Evolutionary conservation across 345 rosid species (phyloP).

Genomic region (Mallotus nudiflorus): DNA sequence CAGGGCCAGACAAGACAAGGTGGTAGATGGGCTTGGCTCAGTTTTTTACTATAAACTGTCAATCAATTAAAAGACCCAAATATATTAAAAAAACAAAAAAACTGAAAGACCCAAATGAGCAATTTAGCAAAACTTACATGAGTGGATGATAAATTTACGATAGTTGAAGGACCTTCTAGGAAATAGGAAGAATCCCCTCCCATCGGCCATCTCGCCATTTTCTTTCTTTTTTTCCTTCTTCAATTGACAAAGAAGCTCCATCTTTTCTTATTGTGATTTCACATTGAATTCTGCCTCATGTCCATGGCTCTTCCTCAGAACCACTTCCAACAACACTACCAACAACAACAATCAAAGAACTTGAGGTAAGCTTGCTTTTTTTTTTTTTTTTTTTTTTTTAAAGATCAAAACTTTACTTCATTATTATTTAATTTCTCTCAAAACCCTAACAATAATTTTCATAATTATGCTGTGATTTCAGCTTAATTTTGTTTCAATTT

Average conservation of each 20-base stretch:
- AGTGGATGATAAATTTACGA: neutral
- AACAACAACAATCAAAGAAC: conserved; percentile 47
- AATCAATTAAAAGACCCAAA: neutral
- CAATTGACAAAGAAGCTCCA: neutral
- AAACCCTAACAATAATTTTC: conserved; percentile 25
- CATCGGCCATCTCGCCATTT: conserved; percentile 26
- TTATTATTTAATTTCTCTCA: neutral
- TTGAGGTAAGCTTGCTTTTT: conserved; percentile 49
- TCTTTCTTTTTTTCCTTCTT: neutral
- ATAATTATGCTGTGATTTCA: neutral
- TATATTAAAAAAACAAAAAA: no score
- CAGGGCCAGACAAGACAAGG: neutral
- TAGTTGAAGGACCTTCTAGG: conserved; percentile 7
- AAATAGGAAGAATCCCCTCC: conserved; percentile 25
- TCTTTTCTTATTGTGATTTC: neutral
- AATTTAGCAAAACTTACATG: neutral
- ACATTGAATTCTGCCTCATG: neutral
- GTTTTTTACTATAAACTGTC: neutral
- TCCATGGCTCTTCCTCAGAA: conserved; percentile 65
- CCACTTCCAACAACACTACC: conserved; percentile 46
- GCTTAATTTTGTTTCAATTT: neutral
- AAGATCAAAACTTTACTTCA: neutral
- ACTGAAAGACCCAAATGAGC: neutral
- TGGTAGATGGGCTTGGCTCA: neutral
- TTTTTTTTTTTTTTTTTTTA: neutral